Percentiles rank a stretch among this genome's conserved stretches.
phyloP scores from a whole-genome alignment of 345 rosid species.

The Eucalyptus dawsonii region DNA sequence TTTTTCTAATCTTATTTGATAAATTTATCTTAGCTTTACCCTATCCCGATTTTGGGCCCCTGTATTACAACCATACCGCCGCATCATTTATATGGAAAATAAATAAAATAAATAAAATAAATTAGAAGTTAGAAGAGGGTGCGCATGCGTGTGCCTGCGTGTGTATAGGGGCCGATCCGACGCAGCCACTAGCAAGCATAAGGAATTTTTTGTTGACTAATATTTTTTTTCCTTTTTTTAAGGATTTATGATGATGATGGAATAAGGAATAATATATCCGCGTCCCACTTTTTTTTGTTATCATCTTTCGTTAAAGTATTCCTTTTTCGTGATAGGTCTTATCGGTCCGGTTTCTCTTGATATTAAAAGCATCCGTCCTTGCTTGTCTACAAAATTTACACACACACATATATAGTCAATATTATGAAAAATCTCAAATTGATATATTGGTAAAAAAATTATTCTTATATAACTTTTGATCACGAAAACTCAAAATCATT shows the following conservation, averaged over 20 bases:
- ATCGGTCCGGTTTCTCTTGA: not conserved
- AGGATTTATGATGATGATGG: not conserved
- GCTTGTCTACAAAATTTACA: not conserved
- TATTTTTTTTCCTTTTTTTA: not conserved
- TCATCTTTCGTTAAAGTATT: not conserved
- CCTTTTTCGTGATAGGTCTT: not conserved
- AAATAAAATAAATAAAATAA: not conserved
- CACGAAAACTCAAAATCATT: too few relatives aligned
- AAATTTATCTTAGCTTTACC: not conserved
- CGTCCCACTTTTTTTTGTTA: not conserved
- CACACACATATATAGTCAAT: too few relatives aligned
- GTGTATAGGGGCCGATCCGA: not conserved
- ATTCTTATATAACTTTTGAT: too few relatives aligned
- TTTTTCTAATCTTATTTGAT: not conserved
- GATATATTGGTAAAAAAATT: rapidly evolving
- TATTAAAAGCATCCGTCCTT: not conserved
- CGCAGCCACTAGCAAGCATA: not conserved
- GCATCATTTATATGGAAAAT: not conserved
- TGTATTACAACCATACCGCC: not conserved
- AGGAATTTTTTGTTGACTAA: not conserved
- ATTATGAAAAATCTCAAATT: too few relatives aligned
- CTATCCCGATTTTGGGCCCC: not conserved
- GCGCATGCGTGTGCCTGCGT: not conserved
- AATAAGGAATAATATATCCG: not conserved
- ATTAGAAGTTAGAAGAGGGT: not conserved